Conservation (phyloP, 768 basidiomycete genomes). For the Dictyophora rubrovolvata region DNA sequence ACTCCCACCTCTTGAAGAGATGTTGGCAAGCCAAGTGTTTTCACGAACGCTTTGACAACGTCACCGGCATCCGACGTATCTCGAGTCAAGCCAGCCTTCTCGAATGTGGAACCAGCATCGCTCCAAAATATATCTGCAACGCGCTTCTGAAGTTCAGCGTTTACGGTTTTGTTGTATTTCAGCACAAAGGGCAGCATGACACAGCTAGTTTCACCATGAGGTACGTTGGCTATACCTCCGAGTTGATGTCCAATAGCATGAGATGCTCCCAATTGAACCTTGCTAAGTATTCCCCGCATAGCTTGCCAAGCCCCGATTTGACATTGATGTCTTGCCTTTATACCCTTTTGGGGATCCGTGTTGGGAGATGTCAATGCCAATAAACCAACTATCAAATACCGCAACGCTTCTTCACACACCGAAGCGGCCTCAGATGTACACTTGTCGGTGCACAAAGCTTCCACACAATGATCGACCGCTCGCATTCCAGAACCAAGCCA, state of each 20-base stretch:
- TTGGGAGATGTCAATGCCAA: neutral
- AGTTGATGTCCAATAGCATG: constrained; percentile 6
- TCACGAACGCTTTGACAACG: neutral
- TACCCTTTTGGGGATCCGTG: neutral
- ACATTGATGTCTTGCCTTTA: neutral
- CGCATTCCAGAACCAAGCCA: constrained; percentile 7
- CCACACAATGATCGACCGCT: constrained; percentile 7
- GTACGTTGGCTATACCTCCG: neutral
- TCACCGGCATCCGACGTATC: constrained; percentile 2
- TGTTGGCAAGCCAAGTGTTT: neutral
- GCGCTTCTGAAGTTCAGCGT: neutral
- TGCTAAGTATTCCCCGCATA: neutral
- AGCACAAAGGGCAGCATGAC: constrained; percentile 3
- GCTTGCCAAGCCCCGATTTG: constrained; percentile 4
- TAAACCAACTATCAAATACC: neutral
- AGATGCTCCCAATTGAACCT: neutral
- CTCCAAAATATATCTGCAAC: neutral
- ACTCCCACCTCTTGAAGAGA: constrained; percentile 5
- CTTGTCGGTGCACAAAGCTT: neutral
- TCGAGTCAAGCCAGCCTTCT: neutral
- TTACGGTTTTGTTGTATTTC: constrained; percentile 6
- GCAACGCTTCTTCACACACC: neutral
- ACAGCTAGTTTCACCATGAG: constrained; percentile 4
- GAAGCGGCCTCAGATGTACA: neutral
- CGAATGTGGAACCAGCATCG: neutral